A percentile compares a stretch with the other conserved stretches of the same genome.
phyloP scores from a whole-genome alignment of 1,284 basidiomycete species.

The Papiliotrema flavescens region DNA sequence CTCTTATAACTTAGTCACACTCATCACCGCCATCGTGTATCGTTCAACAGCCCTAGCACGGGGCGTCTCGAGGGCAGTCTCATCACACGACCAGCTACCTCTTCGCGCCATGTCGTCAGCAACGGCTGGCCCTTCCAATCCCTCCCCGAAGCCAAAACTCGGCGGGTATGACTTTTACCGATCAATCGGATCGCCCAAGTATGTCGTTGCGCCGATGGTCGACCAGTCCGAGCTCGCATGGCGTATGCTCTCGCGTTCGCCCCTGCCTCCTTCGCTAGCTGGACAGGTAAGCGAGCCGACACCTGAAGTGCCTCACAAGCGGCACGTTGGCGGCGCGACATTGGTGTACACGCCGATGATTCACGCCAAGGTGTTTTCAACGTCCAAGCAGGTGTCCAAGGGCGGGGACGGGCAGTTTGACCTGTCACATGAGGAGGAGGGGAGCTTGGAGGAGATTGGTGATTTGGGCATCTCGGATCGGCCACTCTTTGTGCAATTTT shows the following conservation, averaged over 20 bases:
- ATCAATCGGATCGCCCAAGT: slow-evolving; percentile 76
- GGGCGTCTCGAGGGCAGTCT: background rate
- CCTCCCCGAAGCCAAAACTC: slow-evolving; percentile 54
- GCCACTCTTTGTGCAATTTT: slow-evolving; percentile 88
- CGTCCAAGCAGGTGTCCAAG: slow-evolving; percentile 39
- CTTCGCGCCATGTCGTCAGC: background rate
- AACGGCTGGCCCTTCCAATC: background rate
- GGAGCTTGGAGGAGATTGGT: slow-evolving; percentile 34
- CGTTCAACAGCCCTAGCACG: background rate
- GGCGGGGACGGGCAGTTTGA: slow-evolving; percentile 63
- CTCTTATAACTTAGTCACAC: no score
- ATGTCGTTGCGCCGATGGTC: slow-evolving; percentile 94
- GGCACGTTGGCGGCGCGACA: slow-evolving; percentile 52
- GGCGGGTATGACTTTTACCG: slow-evolving; percentile 78
- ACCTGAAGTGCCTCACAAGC: slow-evolving; percentile 14
- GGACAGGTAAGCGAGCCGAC: slow-evolving; percentile 23
- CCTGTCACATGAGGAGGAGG: slow-evolving; percentile 54
- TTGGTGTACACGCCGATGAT: slow-evolving; percentile 97
- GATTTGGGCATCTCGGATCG: slow-evolving; percentile 58
- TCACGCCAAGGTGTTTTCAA: slow-evolving; percentile 80
- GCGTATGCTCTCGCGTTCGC: slow-evolving; percentile 80
- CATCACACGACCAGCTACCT: background rate
- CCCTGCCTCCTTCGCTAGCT: slow-evolving; percentile 54
- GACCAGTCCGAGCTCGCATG: slow-evolving; percentile 95
- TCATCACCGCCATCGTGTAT: no score